phyloP scores from a whole-genome alignment of 306 rosid species.

The Sophora flavescens region DNA sequence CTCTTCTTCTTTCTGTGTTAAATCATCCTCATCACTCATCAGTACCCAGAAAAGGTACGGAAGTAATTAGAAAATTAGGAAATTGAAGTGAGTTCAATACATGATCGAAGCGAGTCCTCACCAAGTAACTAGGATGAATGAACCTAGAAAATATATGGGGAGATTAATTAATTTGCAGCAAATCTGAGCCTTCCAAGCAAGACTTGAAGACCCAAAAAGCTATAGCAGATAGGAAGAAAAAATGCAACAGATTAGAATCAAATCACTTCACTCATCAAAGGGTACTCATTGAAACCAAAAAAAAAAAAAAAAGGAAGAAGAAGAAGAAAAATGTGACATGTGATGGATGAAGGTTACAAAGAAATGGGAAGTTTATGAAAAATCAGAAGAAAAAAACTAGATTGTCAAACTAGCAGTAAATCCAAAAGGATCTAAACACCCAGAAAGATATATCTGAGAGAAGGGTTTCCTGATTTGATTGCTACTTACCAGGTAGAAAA shows the following conservation, averaged over 20 bases:
- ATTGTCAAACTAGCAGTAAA: constrained; percentile 24
- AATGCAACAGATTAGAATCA: constrained; percentile 30
- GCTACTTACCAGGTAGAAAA: constrained; percentile 41
- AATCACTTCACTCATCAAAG: not conserved
- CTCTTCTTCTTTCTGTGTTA: constrained; percentile 9
- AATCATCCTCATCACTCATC: not conserved
- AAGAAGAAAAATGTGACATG: not conserved
- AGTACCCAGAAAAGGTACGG: not conserved
- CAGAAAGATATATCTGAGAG: not conserved
- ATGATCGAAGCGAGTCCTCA: too few species aligned
- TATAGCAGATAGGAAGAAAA: constrained; percentile 5
- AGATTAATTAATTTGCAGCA: constrained; percentile 32
- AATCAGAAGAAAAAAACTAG: not conserved
- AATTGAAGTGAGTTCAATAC: too few species aligned
- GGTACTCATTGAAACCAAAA: not conserved
- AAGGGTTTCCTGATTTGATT: not conserved
- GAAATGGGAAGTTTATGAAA: not conserved
- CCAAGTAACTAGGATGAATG: constrained; percentile 2
- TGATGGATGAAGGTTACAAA: not conserved
- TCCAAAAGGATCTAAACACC: constrained; percentile 39
- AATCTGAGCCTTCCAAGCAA: constrained; percentile 29
- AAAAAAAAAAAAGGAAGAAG: too few species aligned
- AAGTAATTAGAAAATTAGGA: constrained; percentile 14
- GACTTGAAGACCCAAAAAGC: constrained; percentile 35
- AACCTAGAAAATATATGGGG: constrained; percentile 1